Evolutionary conservation across 306 rosid species (phyloP).

Genomic region (Pterocarpus macrocarpus): DNA sequence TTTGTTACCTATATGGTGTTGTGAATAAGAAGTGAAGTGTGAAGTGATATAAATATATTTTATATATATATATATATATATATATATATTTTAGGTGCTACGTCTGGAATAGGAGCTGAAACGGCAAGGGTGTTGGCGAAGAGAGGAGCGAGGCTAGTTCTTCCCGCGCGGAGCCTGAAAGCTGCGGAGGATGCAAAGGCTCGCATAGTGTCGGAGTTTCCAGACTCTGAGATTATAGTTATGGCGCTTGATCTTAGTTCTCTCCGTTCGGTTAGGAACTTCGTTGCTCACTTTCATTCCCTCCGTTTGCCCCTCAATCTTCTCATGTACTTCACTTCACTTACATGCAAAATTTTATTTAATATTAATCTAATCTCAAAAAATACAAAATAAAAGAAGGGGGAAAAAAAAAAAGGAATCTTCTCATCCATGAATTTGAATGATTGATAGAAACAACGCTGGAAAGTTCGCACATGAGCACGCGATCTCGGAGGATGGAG

Average conservation of each 20-base stretch:
- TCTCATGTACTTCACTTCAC: conserved; percentile 65
- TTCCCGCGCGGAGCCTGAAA: conserved; percentile 80
- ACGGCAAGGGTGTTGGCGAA: conserved; percentile 86
- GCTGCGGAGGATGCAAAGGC: conserved; percentile 79
- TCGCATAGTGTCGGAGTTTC: conserved; percentile 67
- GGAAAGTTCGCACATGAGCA: conserved; percentile 83
- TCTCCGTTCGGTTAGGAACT: conserved; percentile 66
- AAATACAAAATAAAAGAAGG: background rate
- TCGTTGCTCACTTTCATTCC: conserved; percentile 66
- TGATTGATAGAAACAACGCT: conserved; percentile 78
- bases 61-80: too few species aligned
- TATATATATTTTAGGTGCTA: conserved; percentile 60
- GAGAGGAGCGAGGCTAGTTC: conserved; percentile 80
- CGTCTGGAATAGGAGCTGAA: conserved; percentile 96
- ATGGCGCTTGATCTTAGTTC: conserved; percentile 92
- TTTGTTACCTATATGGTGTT: background rate
- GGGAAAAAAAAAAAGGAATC: background rate
- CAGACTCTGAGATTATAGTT: conserved; percentile 61
- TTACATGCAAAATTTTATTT: background rate
- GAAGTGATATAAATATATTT: background rate
- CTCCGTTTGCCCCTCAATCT: conserved; percentile 78
- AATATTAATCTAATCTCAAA: background rate
- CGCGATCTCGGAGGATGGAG: conserved; percentile 83
- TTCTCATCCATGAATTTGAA: conserved; percentile 22
- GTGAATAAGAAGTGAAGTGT: too few species aligned